Evolutionary conservation across 1,284 basidiomycete genomes (phyloP), one percentile per base, ranked within the genome.

Genomic region (Melampsora americana): DNA sequence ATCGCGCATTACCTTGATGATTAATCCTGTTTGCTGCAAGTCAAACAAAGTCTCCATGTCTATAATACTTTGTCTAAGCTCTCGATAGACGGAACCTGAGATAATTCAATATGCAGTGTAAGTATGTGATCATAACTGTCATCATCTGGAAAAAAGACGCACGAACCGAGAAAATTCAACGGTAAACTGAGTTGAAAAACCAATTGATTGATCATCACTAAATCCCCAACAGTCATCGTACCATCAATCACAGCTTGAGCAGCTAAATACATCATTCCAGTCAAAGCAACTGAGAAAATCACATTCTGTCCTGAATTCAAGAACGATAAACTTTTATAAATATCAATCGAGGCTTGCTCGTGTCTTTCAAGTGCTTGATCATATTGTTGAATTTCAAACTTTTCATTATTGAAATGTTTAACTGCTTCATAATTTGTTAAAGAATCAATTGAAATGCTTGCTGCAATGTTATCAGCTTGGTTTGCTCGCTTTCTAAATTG

Each of bases 111-210:
- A 56, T 16, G 53, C 2, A 64, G 30, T 20, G 20, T 64, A 20
- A 30, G 26, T 9, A 32, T 32, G 20, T 64, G 20, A 14, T n/a
- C 5, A n/a, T 56, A 28, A 28, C 20, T n/a, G n/a, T n/a, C 2
- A 23, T 28, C 9, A 56, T 56, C 9, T 23, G n/a, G 14, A 28
- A 56, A 20, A 23, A 20, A 1, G 7, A 30, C n/a, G 28, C 30
- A 39, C 65, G 12, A 20, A 65, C 70, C 70, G 18, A 72, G 46
- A 46, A 72, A 72, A 39, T 65, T 65, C 23, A 65, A 64, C 30
- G 74, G 74, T 39, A 76, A 69, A 61, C 74, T 76, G 35, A 76
- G 74, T 46, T 76, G 74, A 68, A 76, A 76, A 53, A 76, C 74
- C 32, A 76, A 50, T 69, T 76, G 74, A 42, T 76, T 76, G 20